Evolutionary conservation across 2,329 filamentous ascomycete species (phyloP), one percentile per base, ranked within the genome.

Genomic region (Bisporella sp.): DNA sequence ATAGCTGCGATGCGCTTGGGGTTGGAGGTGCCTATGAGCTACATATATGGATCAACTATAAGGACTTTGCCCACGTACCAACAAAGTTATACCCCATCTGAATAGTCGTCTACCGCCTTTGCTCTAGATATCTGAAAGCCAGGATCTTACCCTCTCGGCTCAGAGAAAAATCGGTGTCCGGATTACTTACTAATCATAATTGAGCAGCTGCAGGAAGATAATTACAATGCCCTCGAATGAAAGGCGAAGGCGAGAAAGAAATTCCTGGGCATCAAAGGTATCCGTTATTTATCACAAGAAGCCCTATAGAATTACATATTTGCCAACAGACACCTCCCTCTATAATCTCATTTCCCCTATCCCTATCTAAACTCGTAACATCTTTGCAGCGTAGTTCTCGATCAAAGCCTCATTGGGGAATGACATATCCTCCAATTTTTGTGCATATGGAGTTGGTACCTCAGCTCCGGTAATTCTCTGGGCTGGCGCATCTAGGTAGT

Each of bases 401-500:
- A 99, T 96, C 63, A 95, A 77, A 58, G 84, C 71, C 75, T 96
- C 89, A 60, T 85, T 88, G 46, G 93, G 93, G 85, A 99, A 99
- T 64, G 79, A 79, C 89, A 99, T 86, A 73, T 93, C 84, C 79
- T 99, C 93, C 52, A 99, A 81, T 69, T 89, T 88, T 71, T 85
- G 78, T 52, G 93, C 92, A 68, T 99, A 97, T 37, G 93, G 93
- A 6, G 93, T 99, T 46, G 93, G 93, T 9, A 99, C 93, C 70
- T 99, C 93, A 58, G 93, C 92, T 69, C 93, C 93, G 53, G 93
- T 97, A 65, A 99, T 84, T 71, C 93, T 85, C 71, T 92, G 87
- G 55, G 90, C 93, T 45, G 93, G 93, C 50, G 90, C 89, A 66
- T 96, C 85, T 59, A 99, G 85, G 76, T 95, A 97, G 76, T 99